Evolutionary conservation across 2,329 filamentous ascomycete species (phyloP), one percentile per base, ranked within the genome.

Genomic region (Sporothrix pseudoabietina): DNA sequence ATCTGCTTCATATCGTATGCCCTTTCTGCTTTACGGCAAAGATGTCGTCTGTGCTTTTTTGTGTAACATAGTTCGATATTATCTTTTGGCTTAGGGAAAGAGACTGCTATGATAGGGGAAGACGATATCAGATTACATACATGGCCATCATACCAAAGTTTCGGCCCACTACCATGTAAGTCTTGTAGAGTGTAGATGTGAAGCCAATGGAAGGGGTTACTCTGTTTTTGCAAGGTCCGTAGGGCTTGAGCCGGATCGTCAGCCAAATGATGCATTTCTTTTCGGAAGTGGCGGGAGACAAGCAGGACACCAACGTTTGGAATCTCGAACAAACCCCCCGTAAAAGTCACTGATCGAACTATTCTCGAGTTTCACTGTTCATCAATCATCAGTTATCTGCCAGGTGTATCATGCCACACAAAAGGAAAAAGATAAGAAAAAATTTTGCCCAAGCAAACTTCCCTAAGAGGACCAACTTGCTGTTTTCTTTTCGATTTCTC

Each of bases 281-380:
- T 22, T 69, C 66, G 66, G 66, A 69, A 55, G 66, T 32, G 49
- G n/a, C 66, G 66, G 66, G 4, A 55, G 66, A 26, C 22, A 16
- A 39, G 19, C 57, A 35, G 30, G 6, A 61, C 10, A 61, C 10
- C 9, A 32, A 39, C 57, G 26, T 30, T 12, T 19, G 9, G 22
- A 32, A 4, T 10, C 30, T 19, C 3, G 52, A 55, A 30, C 4
- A 35, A n/a, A 35, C 3, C 12, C 14, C 1, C 12, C 3, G 55
- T 19, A 35, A 35, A 4, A 9, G 4, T 4, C 4, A 59, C 5
- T 4, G n/a, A 5, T 35, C 30, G 19, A 35, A 9, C 30, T 14
- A 35, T 35, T n/a, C 5, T 4, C 8, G 26, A n/a, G 14, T 35
- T 3, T 16, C 7, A n/a, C 30, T 35, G 9, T n/a, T 26, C 55